A percentile compares a stretch with the other conserved stretches of the same genome.
phyloP scores from a whole-genome alignment of 257 asterid genomes.

The Mitragyna speciosa region DNA sequence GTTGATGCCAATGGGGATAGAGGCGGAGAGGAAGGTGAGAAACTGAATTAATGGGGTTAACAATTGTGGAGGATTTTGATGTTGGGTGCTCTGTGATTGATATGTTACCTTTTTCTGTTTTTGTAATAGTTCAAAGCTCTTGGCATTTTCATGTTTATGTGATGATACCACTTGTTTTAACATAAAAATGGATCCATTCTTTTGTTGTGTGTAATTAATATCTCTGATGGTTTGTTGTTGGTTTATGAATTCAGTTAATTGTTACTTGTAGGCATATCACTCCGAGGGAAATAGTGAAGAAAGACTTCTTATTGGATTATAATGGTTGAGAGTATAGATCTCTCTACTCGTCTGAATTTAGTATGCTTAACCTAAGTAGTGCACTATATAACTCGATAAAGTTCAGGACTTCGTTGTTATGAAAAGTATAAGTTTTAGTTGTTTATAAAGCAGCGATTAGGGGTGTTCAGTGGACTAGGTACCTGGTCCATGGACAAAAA shows the following conservation, averaged over 20 bases:
- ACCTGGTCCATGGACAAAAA: too few relatives aligned
- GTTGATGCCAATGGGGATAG: constrained; percentile 38
- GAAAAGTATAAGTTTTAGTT: not conserved
- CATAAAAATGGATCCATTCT: constrained; percentile 8
- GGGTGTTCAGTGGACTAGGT: too few relatives aligned
- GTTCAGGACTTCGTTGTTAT: not conserved
- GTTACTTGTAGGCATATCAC: not conserved
- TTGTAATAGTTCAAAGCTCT: constrained; percentile 15
- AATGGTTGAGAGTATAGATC: not conserved
- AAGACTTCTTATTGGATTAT: not conserved
- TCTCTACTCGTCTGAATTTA: not conserved
- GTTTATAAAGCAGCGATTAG: too few relatives aligned
- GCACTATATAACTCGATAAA: not conserved
- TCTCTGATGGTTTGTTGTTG: not conserved
- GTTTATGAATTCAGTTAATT: not conserved
- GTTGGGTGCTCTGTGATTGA: constrained; percentile 32
- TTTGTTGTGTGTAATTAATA: not conserved
- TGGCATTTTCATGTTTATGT: constrained; percentile 9
- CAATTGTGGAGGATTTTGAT: constrained; percentile 31
- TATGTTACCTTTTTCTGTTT: constrained; percentile 29
- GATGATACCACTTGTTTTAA: not conserved
- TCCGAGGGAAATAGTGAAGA: not conserved
- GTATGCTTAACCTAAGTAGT: not conserved
- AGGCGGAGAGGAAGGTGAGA: constrained; percentile 31
- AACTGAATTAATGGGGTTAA: constrained; percentile 35